Evolutionary conservation across 164 flowering plant genomes (phyloP).

Genomic region (Vitis amurensis): DNA sequence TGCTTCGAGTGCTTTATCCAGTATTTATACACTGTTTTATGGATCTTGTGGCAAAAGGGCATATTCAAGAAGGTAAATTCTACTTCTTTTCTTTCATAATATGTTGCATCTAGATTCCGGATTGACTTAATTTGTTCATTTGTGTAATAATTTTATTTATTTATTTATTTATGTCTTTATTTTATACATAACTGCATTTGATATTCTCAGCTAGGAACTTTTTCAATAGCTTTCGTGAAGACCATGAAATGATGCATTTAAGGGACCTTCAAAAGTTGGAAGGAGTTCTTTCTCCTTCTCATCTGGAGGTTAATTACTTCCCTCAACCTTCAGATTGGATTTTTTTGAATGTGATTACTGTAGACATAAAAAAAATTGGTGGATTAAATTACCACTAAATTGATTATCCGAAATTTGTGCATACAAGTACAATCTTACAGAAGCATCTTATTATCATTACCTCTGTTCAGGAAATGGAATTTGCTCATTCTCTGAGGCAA

Average conservation of each 20-base stretch:
- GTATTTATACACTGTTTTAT: slow-evolving; percentile 92
- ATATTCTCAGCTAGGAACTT: slow-evolving; percentile 66
- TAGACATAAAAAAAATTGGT: no score
- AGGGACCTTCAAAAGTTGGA: slow-evolving; percentile 95
- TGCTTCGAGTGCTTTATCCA: slow-evolving; percentile 92
- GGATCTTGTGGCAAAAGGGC: slow-evolving; percentile 92
- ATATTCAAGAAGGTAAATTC: slow-evolving; percentile 78
- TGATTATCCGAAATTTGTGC: neutral
- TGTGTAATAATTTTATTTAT: neutral
- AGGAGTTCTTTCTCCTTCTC: slow-evolving; percentile 91
- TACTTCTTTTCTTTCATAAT: slow-evolving; percentile 5
- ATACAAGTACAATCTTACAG: neutral
- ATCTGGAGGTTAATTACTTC: slow-evolving; percentile 67
- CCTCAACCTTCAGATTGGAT: slow-evolving; percentile 1
- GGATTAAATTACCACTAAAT: neutral
- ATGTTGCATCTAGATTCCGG: neutral
- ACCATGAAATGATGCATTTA: slow-evolving; percentile 84
- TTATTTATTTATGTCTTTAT: neutral
- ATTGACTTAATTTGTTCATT: neutral
- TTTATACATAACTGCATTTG: slow-evolving; percentile 8
- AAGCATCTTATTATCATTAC: neutral
- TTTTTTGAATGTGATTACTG: no score
- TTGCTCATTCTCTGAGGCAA: slow-evolving; percentile 84
- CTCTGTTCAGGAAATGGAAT: slow-evolving; percentile 85
- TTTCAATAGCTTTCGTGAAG: slow-evolving; percentile 85